Evolutionary conservation across 75 land plant genomes (phyloP).

Genomic region (Picea glauca): DNA sequence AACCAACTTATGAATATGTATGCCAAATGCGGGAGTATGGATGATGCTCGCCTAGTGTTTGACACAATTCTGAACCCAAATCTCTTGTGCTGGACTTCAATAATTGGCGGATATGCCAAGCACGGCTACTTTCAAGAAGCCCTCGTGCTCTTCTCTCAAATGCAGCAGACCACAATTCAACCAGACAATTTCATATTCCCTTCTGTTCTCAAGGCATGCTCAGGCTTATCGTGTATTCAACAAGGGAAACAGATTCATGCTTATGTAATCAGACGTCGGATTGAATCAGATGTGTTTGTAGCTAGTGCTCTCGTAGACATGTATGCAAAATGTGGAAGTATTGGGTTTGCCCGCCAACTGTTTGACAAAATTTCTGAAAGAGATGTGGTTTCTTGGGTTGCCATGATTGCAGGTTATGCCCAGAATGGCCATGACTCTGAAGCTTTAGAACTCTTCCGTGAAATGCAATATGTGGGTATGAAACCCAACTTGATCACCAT

Average conservation of each 20-base stretch:
- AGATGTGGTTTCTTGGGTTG: conserved; percentile 22
- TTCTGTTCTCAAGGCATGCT: conserved; percentile 16
- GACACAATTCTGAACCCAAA: background rate
- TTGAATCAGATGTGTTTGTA: conserved; percentile 6
- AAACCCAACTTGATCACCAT: conserved; percentile 25
- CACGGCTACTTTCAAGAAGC: background rate
- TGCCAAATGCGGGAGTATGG: background rate
- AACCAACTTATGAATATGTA: conserved; percentile 1
- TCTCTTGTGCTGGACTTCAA: background rate
- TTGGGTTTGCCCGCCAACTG: background rate
- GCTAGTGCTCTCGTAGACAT: conserved; percentile 16
- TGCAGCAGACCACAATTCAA: background rate
- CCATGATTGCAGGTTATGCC: conserved; percentile 13
- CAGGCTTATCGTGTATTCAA: background rate
- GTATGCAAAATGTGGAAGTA: conserved; percentile 18
- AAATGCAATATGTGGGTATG: conserved; percentile 25
- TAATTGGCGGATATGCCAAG: background rate
- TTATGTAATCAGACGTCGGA: background rate
- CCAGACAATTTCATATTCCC: conserved; percentile 15
- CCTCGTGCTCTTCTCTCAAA: background rate
- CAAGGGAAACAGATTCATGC: conserved; percentile 12
- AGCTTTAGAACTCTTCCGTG: conserved; percentile 16
- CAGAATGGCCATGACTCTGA: conserved; percentile 15
- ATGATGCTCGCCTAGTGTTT: background rate
- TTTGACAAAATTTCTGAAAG: conserved; percentile 1